Evolutionary conservation across 352 stramenopile species (phyloP).

Genomic region (Globisporangium takayamanum): DNA sequence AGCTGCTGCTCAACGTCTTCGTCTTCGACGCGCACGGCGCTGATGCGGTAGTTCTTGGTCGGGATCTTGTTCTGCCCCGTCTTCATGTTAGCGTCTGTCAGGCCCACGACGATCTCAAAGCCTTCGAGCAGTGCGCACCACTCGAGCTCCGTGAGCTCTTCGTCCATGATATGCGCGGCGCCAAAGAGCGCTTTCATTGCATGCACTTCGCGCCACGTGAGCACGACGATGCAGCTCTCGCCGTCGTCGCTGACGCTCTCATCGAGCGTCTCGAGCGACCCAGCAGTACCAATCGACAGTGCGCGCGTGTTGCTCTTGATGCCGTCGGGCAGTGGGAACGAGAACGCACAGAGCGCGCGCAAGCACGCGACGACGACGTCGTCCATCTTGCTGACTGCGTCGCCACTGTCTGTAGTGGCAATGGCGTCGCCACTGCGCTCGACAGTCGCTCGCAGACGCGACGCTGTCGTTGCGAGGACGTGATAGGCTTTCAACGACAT

Average conservation of each 20-base stretch:
- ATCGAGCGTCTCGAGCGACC: constrained; percentile 24
- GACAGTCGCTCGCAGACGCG: constrained; percentile 53
- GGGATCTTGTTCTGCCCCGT: constrained; percentile 63
- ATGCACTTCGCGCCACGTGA: constrained; percentile 81
- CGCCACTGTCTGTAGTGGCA: neutral
- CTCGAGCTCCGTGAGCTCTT: constrained; percentile 67
- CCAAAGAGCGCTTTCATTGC: constrained; percentile 86
- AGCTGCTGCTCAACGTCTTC: constrained; percentile 86
- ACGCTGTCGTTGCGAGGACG: constrained; percentile 69
- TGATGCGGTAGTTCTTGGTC: constrained; percentile 72
- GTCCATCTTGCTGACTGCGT: constrained; percentile 35
- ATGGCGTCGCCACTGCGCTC: constrained; percentile 6
- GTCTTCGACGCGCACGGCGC: constrained; percentile 67
- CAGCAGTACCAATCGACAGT: constrained; percentile 16
- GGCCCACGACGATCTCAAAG: constrained; percentile 76
- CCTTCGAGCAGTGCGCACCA: constrained; percentile 72
- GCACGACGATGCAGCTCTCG: constrained; percentile 51
- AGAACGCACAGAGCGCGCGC: constrained; percentile 68
- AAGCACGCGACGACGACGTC: constrained; percentile 71
- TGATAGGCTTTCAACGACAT: constrained; percentile 85
- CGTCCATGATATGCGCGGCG: constrained; percentile 80
- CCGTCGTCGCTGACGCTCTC: constrained; percentile 44
- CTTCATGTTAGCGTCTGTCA: constrained; percentile 70
- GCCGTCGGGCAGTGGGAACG: constrained; percentile 63
- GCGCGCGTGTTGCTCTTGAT: constrained; percentile 44